These are phyloP conservation scores for Fusarium penzigii DNA, from an alignment of 2,329 filamentous ascomycete species.

Conservation along the genomic window DNA sequence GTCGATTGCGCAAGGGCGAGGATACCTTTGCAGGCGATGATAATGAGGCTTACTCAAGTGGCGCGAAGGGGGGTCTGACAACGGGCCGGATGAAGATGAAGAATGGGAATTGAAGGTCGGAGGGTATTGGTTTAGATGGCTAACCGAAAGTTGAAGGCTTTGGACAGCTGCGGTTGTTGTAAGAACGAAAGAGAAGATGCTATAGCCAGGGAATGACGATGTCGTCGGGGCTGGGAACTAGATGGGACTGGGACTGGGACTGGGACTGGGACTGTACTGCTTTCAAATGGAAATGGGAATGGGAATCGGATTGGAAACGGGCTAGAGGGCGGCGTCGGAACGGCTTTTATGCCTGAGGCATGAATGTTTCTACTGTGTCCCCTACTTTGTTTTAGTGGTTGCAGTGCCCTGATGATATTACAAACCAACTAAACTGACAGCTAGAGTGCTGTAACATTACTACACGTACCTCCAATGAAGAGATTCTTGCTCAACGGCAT, in stretches of 20 bases:
- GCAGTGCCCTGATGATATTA: neutral
- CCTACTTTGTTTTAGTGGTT: neutral
- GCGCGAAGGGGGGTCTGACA: slow-evolving; percentile 6
- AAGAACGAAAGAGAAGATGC: slow-evolving; percentile 16
- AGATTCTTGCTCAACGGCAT: neutral
- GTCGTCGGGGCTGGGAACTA: slow-evolving; percentile 17
- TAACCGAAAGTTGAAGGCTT: neutral
- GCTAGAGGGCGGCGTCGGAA: slow-evolving; percentile 13
- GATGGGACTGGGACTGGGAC: slow-evolving; percentile 26
- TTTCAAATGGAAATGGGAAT: slow-evolving; percentile 28
- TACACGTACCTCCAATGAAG: neutral
- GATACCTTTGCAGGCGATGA: slow-evolving; percentile 7
- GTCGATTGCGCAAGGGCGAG: slow-evolving; percentile 15
- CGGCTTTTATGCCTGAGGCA: slow-evolving; percentile 21
- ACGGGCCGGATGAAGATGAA: slow-evolving; percentile 7
- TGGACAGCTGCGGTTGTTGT: neutral
- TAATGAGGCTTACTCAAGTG: slow-evolving; percentile 5
- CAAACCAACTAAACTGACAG: too few species aligned
- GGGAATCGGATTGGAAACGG: slow-evolving; percentile 1
- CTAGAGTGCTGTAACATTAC: neutral
- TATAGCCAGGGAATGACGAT: slow-evolving; percentile 20
- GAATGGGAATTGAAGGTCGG: neutral
- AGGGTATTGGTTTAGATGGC: neutral
- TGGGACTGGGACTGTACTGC: slow-evolving; percentile 6
- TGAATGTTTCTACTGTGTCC: slow-evolving; percentile 1